Conservation (phyloP, 2,329 filamentous ascomycete genomes). For the Penicillium sclerotiorum region DNA sequence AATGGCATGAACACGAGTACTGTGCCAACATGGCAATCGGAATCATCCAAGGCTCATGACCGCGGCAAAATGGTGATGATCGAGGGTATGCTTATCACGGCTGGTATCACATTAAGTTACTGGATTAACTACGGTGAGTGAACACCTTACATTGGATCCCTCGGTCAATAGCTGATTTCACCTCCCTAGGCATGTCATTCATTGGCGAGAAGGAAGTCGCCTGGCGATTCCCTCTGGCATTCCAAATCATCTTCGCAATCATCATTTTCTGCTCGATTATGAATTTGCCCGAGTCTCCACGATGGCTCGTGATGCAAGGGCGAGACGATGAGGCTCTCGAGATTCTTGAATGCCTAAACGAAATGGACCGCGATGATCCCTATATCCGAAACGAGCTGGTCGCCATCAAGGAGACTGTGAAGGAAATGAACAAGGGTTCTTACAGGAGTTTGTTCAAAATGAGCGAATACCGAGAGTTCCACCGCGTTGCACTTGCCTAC, state of each 20-base stretch:
- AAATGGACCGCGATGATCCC: conserved; percentile 44
- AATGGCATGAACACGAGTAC: conserved; percentile 56
- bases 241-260: conserved; percentile 58
- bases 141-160: too few relatives aligned
- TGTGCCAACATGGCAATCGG: conserved; percentile 51
- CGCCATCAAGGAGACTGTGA: conserved; percentile 53
- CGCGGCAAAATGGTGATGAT: conserved; percentile 52
- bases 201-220: conserved; percentile 46
- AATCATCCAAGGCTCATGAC: conserved; percentile 24
- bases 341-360: conserved; percentile 50
- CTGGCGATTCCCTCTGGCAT: conserved; percentile 58
- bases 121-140: conserved; percentile 50
- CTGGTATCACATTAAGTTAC: conserved; percentile 50
- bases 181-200: conserved; percentile 53
- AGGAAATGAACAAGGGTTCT: conserved; percentile 49
- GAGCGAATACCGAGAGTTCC: conserved; percentile 56
- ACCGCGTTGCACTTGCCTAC: conserved; percentile 56
- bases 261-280: conserved; percentile 51
- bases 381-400: conserved; percentile 48
- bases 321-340: conserved; percentile 53
- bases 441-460: conserved; percentile 61
- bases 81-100: conserved; percentile 52
- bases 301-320: conserved; percentile 59
- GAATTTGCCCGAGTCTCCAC: conserved; percentile 56
- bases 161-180: too few relatives aligned